Percentiles rank a stretch among this genome's conserved stretches.
Conservation (phyloP, 345 rosid species). For the Linum lewisii region DNA sequence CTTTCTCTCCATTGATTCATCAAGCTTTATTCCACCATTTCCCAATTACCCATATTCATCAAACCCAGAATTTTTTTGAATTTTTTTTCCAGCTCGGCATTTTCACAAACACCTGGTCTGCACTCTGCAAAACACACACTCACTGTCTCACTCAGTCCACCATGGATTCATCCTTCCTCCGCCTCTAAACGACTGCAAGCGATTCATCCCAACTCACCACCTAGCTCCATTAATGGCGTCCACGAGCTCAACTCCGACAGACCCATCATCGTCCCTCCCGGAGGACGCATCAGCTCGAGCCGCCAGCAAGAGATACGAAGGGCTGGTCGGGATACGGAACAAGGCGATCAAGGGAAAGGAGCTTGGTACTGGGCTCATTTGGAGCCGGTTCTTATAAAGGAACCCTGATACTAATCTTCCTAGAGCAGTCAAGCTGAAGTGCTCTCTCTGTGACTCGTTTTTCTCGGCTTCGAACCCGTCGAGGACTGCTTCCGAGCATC, state of each 20-base stretch:
- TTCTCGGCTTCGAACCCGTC: conserved; percentile 57
- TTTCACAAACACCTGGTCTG: not conserved
- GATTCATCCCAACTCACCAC: not conserved
- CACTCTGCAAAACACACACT: not conserved
- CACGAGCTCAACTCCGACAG: conserved; percentile 19
- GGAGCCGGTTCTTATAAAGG: conserved; percentile 19
- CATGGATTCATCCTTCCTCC: not conserved
- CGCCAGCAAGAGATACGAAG: conserved; percentile 21
- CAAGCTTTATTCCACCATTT: not conserved
- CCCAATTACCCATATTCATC: not conserved
- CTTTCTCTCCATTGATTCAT: not conserved
- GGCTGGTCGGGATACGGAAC: conserved; percentile 14
- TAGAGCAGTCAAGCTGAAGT: conserved; percentile 46
- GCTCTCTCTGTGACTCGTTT: conserved; percentile 37
- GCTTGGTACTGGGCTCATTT: conserved; percentile 32
- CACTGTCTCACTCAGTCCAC: no score
- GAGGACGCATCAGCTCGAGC: conserved; percentile 18
- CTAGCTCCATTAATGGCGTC: conserved; percentile 16
- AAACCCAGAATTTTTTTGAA: no score
- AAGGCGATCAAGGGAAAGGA: conserved; percentile 27
- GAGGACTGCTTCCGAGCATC: conserved; percentile 46
- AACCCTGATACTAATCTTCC: conserved; percentile 31
- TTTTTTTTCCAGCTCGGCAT: not conserved
- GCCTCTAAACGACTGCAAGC: not conserved
- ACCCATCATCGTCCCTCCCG: conserved; percentile 12